Evolutionary conservation across 2,329 filamentous ascomycete species (phyloP).

Genomic region (Hansfordia pulvinata): DNA sequence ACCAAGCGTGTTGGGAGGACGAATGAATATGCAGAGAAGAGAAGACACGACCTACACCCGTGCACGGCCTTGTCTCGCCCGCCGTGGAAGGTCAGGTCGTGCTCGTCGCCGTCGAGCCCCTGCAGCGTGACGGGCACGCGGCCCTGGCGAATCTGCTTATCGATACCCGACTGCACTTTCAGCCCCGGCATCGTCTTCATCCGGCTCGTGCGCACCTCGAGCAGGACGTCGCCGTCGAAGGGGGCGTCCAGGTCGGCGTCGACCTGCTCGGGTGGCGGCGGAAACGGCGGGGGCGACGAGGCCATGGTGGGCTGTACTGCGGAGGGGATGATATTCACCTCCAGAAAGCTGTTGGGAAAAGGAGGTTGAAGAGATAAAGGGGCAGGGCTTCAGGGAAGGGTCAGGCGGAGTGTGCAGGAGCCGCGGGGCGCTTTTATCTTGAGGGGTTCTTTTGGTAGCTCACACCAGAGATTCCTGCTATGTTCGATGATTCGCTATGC

Average conservation of each 20-base stretch:
- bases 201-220: conserved; percentile 42
- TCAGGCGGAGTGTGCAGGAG: too few species aligned
- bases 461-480: too few species aligned
- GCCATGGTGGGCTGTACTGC: too few species aligned
- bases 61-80: conserved; percentile 51
- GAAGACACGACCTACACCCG: conserved; percentile 26
- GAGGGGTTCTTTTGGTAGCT: too few species aligned
- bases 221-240: conserved; percentile 32
- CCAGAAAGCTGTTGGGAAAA: too few species aligned
- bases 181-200: conserved; percentile 41
- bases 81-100: conserved; percentile 47
- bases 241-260: conserved; percentile 25
- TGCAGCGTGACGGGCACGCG: conserved; percentile 29
- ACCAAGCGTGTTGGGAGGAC: background rate
- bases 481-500: too few species aligned
- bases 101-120: conserved; percentile 46
- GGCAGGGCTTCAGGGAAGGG: too few species aligned
- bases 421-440: too few species aligned
- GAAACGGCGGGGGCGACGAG: too few species aligned
- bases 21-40: background rate
- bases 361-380: too few species aligned
- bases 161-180: conserved; percentile 39
- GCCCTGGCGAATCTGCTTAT: conserved; percentile 30
- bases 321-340: too few species aligned
- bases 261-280: too few species aligned